phyloP scores from a whole-genome alignment of 768 basidiomycete genomes.

The Tulasnella sp. region DNA sequence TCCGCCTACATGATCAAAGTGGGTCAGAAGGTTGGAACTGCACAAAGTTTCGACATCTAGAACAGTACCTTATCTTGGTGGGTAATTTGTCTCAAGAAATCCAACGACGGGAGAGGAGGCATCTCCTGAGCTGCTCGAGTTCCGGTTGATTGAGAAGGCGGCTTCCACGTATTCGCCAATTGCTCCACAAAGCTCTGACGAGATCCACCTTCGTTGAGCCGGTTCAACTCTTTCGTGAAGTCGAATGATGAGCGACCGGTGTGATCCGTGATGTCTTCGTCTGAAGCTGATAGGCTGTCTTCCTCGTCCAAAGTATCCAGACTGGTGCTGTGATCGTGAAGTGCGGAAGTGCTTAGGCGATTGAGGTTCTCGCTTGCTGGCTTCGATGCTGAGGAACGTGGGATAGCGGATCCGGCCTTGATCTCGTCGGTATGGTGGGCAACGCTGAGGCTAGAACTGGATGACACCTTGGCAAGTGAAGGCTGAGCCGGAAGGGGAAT shows the following conservation, averaged over 20 bases:
- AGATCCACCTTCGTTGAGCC: conserved; percentile 63
- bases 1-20: neutral
- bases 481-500: neutral
- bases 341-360: neutral
- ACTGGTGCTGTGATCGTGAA: neutral
- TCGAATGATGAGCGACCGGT: conserved; percentile 79
- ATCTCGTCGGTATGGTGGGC: neutral
- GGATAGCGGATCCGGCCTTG: neutral
- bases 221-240: conserved; percentile 73
- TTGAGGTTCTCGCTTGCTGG: neutral
- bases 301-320: conserved; percentile 1
- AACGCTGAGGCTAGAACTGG: neutral
- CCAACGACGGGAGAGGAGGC: conserved; percentile 44
- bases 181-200: conserved; percentile 76
- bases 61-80: neutral
- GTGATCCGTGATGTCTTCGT: conserved; percentile 40
- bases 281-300: conserved; percentile 2
- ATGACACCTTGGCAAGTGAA: conserved; percentile 9
- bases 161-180: conserved; percentile 73
- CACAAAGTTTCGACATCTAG: neutral
- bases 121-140: conserved; percentile 40
- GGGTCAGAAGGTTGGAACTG: neutral
- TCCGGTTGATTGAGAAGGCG: conserved; percentile 65
- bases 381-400: neutral
- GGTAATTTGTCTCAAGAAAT: neutral